Base-by-base conservation (phyloP, 441 rosid genomes). In the Adansonia grandidieri region DNA sequence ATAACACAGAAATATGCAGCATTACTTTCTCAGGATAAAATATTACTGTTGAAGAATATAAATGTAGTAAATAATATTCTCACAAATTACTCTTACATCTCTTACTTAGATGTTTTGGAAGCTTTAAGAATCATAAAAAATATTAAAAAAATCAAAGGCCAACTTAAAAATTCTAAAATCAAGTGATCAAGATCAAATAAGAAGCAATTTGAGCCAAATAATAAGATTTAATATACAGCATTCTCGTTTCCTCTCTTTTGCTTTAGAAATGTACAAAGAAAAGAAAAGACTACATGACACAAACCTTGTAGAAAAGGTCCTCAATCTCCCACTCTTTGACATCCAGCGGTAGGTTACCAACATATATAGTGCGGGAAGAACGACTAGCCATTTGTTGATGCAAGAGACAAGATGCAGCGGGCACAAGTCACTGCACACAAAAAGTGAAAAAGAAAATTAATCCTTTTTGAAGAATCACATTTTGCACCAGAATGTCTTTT, bases 301-400 rank as follows among this genome's bases (percentile, higher is more conserved):
- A 77, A 54, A 77, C 79, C 79, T 77, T 67, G 74, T 56, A 22
- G 66, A 77, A 77, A 22, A 77, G 57, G 53, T 77, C 66, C 24
- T 77, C 66, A 54, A 77, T 67, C 71, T 77, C 79, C 64, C 45
- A 77, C 62, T 77, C 65, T 54, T 66, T 77, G 9, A 67, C 66
- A 77, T 77, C 79, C n/a, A 67, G 7, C 0, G 79, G 79, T 42
- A 77, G 57, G 65, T 77, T 77, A 22, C 79, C 74, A 42, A 77
- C 79, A 67, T 54, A 77, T 32, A 77, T 42, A 10, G 79, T 77
- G 24, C 65, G 40, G 6, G 45, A 53, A 65, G 73, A 66, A 50
- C 79, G 53, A 20, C 45, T 53, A 37, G 66, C 56, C 79, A 77
- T 77, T 20, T 66, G 32, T 54, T 48, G 19, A 53, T 40, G 22